Percentiles rank a stretch among this genome's conserved stretches.
phyloP scores from a whole-genome alignment of 495 filamentous ascomycete species.

The Haplographium delicatum region DNA sequence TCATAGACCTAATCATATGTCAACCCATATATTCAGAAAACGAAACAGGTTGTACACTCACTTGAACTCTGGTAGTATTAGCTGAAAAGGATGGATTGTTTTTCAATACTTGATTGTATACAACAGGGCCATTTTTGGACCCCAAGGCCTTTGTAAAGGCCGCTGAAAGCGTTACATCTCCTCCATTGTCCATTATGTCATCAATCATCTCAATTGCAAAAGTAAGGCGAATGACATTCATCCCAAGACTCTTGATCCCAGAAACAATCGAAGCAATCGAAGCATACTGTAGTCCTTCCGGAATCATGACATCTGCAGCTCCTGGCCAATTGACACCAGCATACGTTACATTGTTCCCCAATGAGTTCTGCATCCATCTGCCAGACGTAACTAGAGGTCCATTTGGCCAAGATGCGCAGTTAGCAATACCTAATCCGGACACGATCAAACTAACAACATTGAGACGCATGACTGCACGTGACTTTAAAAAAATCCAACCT shows the following conservation, averaged over 20 bases:
- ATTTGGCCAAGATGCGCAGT: constrained; percentile 5
- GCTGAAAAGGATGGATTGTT: constrained; percentile 31
- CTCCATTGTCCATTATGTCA: constrained; percentile 50
- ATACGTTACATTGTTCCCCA: constrained; percentile 32
- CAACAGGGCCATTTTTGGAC: constrained; percentile 30
- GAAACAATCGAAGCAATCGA: constrained; percentile 34
- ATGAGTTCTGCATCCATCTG: constrained; percentile 36
- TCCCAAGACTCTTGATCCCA: constrained; percentile 33
- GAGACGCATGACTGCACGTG: constrained; percentile 6
- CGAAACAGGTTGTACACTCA: neutral
- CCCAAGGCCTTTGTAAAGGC: constrained; percentile 40
- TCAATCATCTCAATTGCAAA: constrained; percentile 50
- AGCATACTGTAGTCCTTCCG: constrained; percentile 39
- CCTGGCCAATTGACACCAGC: constrained; percentile 44
- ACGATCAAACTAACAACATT: neutral
- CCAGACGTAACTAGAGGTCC: constrained; percentile 19
- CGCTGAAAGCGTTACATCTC: constrained; percentile 38
- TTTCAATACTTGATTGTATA: constrained; percentile 28
- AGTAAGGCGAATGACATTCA: constrained; percentile 41
- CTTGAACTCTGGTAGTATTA: constrained; percentile 35
- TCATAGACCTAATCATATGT: constrained; percentile 29
- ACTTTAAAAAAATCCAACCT: neutral
- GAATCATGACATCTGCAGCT: constrained; percentile 38
- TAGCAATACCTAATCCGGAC: neutral
- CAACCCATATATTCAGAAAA: neutral